Evolutionary conservation across 768 basidiomycete genomes (phyloP), one percentile per base, ranked within the genome.

Genomic region (Pilatotrama ljubarskyi): DNA sequence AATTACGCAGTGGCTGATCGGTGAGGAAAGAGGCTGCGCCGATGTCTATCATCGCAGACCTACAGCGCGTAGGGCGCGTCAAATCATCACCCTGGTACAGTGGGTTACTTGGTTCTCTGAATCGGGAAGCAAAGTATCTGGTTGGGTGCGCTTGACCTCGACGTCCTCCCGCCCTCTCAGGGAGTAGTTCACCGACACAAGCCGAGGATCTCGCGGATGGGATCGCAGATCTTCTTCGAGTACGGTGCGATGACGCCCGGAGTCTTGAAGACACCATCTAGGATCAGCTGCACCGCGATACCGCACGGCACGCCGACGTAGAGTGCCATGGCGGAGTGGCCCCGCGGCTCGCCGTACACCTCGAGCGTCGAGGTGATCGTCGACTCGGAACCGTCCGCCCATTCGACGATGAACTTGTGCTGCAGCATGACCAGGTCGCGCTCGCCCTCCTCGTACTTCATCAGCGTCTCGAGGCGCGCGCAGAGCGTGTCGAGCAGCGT

Each of bases 401-500:
- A 91, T 71, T n/a, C n/a, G n/a, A n/a, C n/a, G n/a, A n/a, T n/a
- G n/a, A n/a, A n/a, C n/a, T n/a, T n/a, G n/a, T n/a, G n/a, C n/a
- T n/a, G n/a, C n/a, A n/a, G n/a, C n/a, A n/a, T n/a, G n/a, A n/a
- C n/a, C n/a, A n/a, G n/a, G 74, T 99, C 96, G 11, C 93, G 88
- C 76, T 98, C 95, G 63, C 92, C 93, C 47, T 80, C 76, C 63
- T 87, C 90, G 76, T 96, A 98, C 74, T 87, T 84, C 92, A 97
- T 97, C 72, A 96, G 82, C 60, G 80, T 84, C 80, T 99, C 95
- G 49, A 99, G 83, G 20, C 82, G 86, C 2, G 84, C 91, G 72
- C 95, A 97, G 60, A 99, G 88, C 3, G 97, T 95, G 75, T 97
- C 94, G 64, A 99, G 85, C 64, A 96, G 81, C 76, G 90, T 95